Evolutionary conservation across 2,329 filamentous ascomycete genomes (phyloP), one percentile per base, ranked within the genome.

Genomic region (Clonostachys chloroleuca): DNA sequence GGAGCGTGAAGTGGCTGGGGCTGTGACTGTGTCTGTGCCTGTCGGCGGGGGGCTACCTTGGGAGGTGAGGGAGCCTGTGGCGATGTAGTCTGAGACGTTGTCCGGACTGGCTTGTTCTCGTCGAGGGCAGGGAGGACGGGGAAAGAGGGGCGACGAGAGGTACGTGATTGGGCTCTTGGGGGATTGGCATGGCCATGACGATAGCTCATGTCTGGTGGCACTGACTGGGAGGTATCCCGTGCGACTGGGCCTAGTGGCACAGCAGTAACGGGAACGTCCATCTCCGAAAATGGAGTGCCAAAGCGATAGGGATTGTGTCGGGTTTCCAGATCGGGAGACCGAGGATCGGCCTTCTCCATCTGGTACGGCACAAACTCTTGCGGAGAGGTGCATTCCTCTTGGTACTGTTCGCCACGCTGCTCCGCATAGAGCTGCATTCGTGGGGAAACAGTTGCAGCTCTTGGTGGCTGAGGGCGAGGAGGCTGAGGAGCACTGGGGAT

Each of bases 201-300:
- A 72, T 87, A 96, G 62, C 83, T 85, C 91, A 96, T 96, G 68
- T 95, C 85, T 7, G 92, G 92, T 40, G 92, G 92, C 0, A 96
- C 92, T 6, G 92, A 96, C 65, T 96, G 90, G 24, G 90, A 95
- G 42, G 77, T 74, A 59, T 94, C 86, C 44, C 92, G 86, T 41
- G 86, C 77, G 34, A 95, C 75, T 7, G 88, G 88, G 1, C 86
- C 88, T 14, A 83, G 58, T 2, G 82, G 81, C 40, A 92, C 74
- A 4, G 85, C 79, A 1, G 89, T 94, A 49, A 95, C 70, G 1
- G 92, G 92, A 12, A 92, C 83, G 62, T 96, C 92, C 76, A 92
- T 86, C 60, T 95, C 91, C 3, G 92, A 95, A 63, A 92, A 88
- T 14, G 92, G 91, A 0, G 89, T 95, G n/a, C 83, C 86, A 53